Conservation (phyloP, 2,329 filamentous ascomycete genomes). For the Aspergillus pseudoterreus region DNA sequence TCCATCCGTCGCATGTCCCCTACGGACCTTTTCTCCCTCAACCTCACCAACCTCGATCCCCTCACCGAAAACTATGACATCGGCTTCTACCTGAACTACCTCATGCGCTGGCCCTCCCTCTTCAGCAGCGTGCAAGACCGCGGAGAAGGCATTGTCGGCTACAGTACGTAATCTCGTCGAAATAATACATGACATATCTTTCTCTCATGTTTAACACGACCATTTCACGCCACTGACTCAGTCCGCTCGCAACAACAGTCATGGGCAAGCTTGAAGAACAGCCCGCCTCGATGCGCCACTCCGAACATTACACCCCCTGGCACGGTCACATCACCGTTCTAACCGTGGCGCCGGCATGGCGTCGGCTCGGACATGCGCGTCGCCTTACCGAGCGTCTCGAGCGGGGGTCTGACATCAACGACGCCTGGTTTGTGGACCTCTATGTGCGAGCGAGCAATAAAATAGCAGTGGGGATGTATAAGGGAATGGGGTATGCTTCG, state of each 20-base stretch:
- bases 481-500: conserved; percentile 68
- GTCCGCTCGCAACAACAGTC: conserved; percentile 52
- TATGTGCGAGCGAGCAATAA: conserved; percentile 88
- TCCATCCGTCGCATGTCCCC: conserved; percentile 82
- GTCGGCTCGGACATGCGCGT: conserved; percentile 81
- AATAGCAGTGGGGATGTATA: conserved; percentile 83
- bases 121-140: conserved; percentile 89
- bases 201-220: neutral
- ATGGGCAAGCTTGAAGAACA: conserved; percentile 96
- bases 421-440: conserved; percentile 93
- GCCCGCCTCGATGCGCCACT: conserved; percentile 67
- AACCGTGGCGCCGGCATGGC: conserved; percentile 82
- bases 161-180: conserved; percentile 61
- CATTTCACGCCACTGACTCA: neutral
- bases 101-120: conserved; percentile 90
- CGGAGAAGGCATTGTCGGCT: conserved; percentile 85
- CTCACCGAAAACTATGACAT: conserved; percentile 98
- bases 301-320: conserved; percentile 95
- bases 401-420: conserved; percentile 71
- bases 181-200: neutral
- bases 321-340: conserved; percentile 97
- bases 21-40: conserved; percentile 81
- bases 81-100: conserved; percentile 91
- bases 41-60: conserved; percentile 91
- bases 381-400: conserved; percentile 79